These are phyloP conservation scores for Dendryphion nanum DNA, from an alignment of 2,329 filamentous ascomycete genomes.

Conservation along the genomic window DNA sequence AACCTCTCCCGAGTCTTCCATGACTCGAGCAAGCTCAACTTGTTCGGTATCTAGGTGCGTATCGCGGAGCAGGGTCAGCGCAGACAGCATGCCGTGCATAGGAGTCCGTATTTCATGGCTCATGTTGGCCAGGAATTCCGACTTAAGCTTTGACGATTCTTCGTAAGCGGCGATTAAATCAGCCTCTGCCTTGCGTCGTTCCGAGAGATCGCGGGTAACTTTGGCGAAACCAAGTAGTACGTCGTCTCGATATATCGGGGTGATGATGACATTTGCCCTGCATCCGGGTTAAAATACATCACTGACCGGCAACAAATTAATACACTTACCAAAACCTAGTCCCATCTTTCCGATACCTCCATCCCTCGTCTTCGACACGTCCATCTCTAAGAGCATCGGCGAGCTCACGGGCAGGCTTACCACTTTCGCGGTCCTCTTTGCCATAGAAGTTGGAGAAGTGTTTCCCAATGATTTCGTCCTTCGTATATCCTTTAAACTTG, in stretches of 20 bases:
- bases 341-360: slow-evolving; percentile 60
- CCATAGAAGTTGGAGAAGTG: slow-evolving; percentile 61
- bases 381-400: slow-evolving; percentile 55
- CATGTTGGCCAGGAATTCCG: slow-evolving; percentile 63
- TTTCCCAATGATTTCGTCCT: slow-evolving; percentile 55
- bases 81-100: slow-evolving; percentile 61
- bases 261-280: slow-evolving; percentile 58
- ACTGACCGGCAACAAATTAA: neutral
- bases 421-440: slow-evolving; percentile 47
- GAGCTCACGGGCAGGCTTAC: slow-evolving; percentile 55
- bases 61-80: slow-evolving; percentile 57
- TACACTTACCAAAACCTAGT: slow-evolving; percentile 52
- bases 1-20: slow-evolving; percentile 59
- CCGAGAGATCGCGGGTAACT: slow-evolving; percentile 58
- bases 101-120: slow-evolving; percentile 64
- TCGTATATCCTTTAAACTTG: slow-evolving; percentile 56
- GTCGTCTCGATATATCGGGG: slow-evolving; percentile 53
- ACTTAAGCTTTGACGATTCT: slow-evolving; percentile 62
- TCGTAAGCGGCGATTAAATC: slow-evolving; percentile 58
- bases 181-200: slow-evolving; percentile 55
- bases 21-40: slow-evolving; percentile 56
- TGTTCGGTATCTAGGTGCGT: slow-evolving; percentile 55
- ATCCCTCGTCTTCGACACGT: slow-evolving; percentile 59
- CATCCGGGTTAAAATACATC: neutral
- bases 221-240: slow-evolving; percentile 59